These are phyloP conservation scores for Alternaria longipes DNA, from an alignment of 2,329 filamentous ascomycete genomes.

Conservation along the genomic window DNA sequence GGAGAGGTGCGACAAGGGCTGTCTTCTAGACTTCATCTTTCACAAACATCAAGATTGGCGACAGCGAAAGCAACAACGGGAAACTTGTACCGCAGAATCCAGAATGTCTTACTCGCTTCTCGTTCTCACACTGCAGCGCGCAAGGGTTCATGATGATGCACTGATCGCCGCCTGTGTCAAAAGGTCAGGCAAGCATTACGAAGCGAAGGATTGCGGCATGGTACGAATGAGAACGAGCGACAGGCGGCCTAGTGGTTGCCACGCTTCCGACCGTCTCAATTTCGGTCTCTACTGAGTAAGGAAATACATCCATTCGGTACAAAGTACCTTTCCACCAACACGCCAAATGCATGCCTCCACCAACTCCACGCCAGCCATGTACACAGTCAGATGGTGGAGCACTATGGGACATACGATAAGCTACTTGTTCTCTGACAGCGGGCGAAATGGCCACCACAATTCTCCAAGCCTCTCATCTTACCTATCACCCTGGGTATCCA, in stretches of 20 bases:
- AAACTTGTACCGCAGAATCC: neutral
- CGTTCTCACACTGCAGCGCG: neutral
- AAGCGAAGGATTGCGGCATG: conserved; percentile 12
- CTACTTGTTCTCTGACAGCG: neutral
- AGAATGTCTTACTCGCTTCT: neutral
- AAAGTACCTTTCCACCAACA: conserved; percentile 9
- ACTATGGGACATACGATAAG: neutral
- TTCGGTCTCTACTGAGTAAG: neutral
- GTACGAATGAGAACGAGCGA: neutral
- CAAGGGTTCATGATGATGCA: neutral
- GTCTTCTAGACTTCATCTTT: conserved; percentile 3
- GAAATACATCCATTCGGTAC: neutral
- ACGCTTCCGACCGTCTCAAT: neutral
- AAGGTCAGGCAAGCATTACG: neutral
- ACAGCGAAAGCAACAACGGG: neutral
- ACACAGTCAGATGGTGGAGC: conserved; percentile 9
- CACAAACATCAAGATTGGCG: neutral
- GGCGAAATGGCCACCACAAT: neutral
- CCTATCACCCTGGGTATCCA: neutral
- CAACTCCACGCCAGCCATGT: conserved; percentile 5
- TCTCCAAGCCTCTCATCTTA: conserved; percentile 10
- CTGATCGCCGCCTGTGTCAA: conserved; percentile 2
- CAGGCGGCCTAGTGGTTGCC: conserved; percentile 4
- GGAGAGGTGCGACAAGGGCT: neutral
- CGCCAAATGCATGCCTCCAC: conserved; percentile 3